A percentile compares a stretch with the other conserved stretches of the same genome.
phyloP scores from a whole-genome alignment of 2,329 filamentous ascomycete species.

The Neopestalotiopsis rosae region DNA sequence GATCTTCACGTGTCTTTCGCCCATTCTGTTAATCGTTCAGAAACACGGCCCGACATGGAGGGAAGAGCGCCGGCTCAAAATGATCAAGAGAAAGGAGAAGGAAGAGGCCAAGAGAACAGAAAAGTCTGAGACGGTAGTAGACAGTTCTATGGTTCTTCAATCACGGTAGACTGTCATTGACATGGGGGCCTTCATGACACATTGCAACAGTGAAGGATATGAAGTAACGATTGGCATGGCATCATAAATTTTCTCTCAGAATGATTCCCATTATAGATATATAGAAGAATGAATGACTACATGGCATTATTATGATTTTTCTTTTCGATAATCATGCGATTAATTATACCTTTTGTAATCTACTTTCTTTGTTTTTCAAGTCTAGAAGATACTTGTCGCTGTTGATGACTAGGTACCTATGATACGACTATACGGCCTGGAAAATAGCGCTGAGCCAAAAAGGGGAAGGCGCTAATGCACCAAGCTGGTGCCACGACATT shows the following conservation, averaged over 20 bases:
- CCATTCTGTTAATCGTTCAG: conserved; percentile 54
- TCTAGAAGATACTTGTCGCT: too few relatives aligned
- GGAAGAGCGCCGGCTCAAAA: conserved; percentile 51
- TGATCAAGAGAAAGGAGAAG: conserved; percentile 36
- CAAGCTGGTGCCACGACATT: neutral
- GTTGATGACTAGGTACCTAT: neutral
- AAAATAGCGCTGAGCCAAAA: neutral
- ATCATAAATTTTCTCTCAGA: neutral
- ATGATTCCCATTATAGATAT: neutral
- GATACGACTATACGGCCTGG: neutral
- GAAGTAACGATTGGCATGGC: neutral
- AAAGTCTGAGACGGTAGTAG: neutral
- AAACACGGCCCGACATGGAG: conserved; percentile 56
- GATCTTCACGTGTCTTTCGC: conserved; percentile 53
- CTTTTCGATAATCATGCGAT: too few relatives aligned
- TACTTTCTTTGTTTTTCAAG: too few relatives aligned
- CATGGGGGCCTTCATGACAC: neutral
- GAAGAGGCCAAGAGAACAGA: conserved; percentile 35
- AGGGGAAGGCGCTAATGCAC: neutral
- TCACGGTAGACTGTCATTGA: neutral
- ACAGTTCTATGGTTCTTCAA: neutral
- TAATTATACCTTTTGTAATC: too few relatives aligned
- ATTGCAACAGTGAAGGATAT: neutral
- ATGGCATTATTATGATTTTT: too few relatives aligned
- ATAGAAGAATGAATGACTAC: neutral